Percentiles rank a stretch among this genome's conserved stretches.
Conservation (phyloP, 192 early-diverging fungal genomes). For the Linnemannia elongata region DNA sequence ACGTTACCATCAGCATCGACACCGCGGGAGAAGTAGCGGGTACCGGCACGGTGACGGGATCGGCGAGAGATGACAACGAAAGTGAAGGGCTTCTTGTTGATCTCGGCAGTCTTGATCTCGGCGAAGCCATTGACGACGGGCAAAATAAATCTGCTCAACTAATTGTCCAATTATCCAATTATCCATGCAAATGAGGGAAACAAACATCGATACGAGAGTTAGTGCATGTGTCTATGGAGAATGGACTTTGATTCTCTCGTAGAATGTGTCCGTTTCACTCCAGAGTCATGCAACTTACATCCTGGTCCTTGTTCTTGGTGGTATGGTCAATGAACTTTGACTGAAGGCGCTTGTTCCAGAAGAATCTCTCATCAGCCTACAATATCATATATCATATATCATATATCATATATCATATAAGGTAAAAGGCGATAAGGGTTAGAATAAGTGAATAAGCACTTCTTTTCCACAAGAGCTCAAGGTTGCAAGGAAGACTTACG, state of each 20-base stretch:
- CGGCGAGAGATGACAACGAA: conserved; percentile 89
- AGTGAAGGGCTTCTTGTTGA: conserved; percentile 80
- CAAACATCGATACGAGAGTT: background rate
- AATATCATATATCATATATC: too few relatives aligned
- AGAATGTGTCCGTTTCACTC: background rate
- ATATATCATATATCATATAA: too few relatives aligned
- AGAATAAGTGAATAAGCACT: background rate
- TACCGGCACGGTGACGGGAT: conserved; percentile 85
- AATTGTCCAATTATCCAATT: background rate
- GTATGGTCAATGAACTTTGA: conserved; percentile 77
- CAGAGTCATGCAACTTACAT: conserved; percentile 30
- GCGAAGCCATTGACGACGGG: conserved; percentile 94
- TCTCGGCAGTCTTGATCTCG: conserved; percentile 65
- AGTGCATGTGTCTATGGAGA: background rate
- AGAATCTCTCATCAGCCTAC: conserved; percentile 93
- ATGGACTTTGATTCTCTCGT: background rate
- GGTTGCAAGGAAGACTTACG: conserved; percentile 53
- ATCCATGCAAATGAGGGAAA: background rate
- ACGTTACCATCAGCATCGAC: conserved; percentile 93
- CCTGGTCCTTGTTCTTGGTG: conserved; percentile 55
- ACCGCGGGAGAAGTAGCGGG: conserved; percentile 94
- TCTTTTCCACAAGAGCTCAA: background rate
- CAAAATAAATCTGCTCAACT: conserved; percentile 86
- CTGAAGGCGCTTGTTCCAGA: conserved; percentile 88
- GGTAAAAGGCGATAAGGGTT: conserved; percentile 14